These are phyloP conservation scores for Boletus pseudo-olivaceus DNA, from an alignment of 768 basidiomycete species.

Conservation along the genomic window DNA sequence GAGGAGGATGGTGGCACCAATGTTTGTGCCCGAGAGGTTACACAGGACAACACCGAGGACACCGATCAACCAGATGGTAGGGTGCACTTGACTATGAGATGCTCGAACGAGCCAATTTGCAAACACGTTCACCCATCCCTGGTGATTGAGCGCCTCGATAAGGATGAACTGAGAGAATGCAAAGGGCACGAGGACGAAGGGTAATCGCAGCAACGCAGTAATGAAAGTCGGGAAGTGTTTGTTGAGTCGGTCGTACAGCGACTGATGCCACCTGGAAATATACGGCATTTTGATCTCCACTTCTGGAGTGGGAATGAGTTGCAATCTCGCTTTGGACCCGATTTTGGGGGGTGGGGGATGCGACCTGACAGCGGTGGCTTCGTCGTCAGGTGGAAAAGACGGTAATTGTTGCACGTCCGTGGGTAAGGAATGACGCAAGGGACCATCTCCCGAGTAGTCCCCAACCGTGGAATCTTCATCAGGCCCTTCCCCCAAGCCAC, in stretches of 20 bases:
- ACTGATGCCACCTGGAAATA: not conserved
- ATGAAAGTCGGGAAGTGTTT: constrained; percentile 67
- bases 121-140: constrained; percentile 88
- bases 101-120: constrained; percentile 59
- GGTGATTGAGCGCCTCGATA: constrained; percentile 74
- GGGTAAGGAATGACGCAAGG: not conserved
- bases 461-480: not conserved
- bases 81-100: constrained; percentile 39
- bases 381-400: constrained; percentile 4
- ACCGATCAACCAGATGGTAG: constrained; percentile 65
- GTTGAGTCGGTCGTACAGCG: constrained; percentile 12
- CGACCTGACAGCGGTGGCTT: not conserved
- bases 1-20: constrained; percentile 86
- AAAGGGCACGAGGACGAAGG: constrained; percentile 85
- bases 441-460: not conserved
- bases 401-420: not conserved
- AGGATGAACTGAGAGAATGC: constrained; percentile 95
- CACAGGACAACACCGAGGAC: constrained; percentile 71
- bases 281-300: not conserved
- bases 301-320: too few relatives aligned
- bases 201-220: constrained; percentile 65
- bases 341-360: not conserved
- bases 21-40: constrained; percentile 85
- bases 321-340: not conserved
- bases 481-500: not conserved